Percentiles rank a stretch among this genome's conserved stretches.
Evolutionary conservation across 306 rosid species (phyloP).

Genomic region (Lotus japonicus): DNA sequence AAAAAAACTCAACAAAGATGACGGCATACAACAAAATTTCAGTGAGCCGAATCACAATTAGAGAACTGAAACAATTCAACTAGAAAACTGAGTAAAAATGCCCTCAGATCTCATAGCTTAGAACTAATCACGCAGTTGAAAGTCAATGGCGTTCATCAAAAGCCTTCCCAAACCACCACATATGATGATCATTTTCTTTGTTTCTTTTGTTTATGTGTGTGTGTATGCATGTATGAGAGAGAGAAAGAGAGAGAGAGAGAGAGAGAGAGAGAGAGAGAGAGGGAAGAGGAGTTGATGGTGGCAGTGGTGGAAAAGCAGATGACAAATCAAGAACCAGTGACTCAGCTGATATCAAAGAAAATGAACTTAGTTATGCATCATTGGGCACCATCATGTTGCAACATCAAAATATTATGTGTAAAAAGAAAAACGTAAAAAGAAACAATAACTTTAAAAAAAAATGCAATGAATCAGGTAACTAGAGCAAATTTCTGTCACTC

Average conservation of each 20-base stretch:
- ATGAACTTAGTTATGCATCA: too few relatives aligned
- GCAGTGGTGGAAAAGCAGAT: too few relatives aligned
- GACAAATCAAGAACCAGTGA: too few relatives aligned
- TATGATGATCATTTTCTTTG: too few relatives aligned
- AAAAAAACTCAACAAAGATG: too few relatives aligned
- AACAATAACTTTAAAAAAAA: too few relatives aligned
- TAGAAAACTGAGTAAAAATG: background rate
- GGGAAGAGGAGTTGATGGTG: slow-evolving; percentile 9
- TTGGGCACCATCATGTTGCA: background rate
- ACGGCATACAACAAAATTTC: background rate
- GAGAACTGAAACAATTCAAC: too few relatives aligned
- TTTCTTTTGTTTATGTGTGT: too few relatives aligned
- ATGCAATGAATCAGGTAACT: background rate
- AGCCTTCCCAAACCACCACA: slow-evolving; percentile 14
- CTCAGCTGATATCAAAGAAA: too few relatives aligned
- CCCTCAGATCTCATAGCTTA: slow-evolving; percentile 37
- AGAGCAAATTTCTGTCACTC: background rate
- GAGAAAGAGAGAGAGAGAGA: background rate
- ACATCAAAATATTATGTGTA: too few relatives aligned
- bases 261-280: background rate
- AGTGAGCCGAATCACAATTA: background rate
- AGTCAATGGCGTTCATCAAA: slow-evolving; percentile 22
- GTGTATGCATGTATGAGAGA: too few relatives aligned
- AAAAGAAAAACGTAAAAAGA: too few relatives aligned
- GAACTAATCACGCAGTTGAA: slow-evolving; percentile 8